Evolutionary conservation across 345 rosid species (phyloP).

Genomic region (Dipteronia sinensis): DNA sequence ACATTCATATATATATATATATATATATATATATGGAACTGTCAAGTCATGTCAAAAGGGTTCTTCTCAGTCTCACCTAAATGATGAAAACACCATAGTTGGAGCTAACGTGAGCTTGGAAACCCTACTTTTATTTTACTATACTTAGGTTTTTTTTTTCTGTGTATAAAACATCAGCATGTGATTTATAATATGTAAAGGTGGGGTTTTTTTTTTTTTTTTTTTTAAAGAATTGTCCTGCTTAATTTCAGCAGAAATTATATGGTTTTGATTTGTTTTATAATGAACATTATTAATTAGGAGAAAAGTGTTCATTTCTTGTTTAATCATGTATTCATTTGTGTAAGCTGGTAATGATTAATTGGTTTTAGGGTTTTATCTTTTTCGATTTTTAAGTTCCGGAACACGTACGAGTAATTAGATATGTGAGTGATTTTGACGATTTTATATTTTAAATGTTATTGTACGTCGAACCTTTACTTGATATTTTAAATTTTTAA

Average conservation of each 20-base stretch:
- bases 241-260: not conserved
- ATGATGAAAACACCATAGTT: not conserved
- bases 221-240: not conserved
- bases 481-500: too few relatives aligned
- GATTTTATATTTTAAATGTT: too few relatives aligned
- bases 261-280: too few relatives aligned
- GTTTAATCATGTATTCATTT: too few relatives aligned
- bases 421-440: too few relatives aligned
- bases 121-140: not conserved
- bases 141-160: not conserved
- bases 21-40: not conserved
- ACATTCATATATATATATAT: not conserved
- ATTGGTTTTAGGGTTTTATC: not conserved
- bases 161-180: not conserved
- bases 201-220: not conserved
- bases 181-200: not conserved
- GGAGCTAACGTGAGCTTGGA: not conserved
- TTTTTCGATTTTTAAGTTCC: too few relatives aligned
- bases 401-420: too few relatives aligned
- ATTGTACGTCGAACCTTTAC: too few relatives aligned
- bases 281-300: too few relatives aligned
- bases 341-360: too few relatives aligned
- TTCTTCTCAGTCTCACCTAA: conserved; percentile 2
- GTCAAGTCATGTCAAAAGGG: conserved; percentile 13
- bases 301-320: too few relatives aligned